Percentiles rank a stretch among this genome's conserved stretches.
These are phyloP conservation scores for Pseudogymnoascus sp. DNA, from an alignment of 2,329 filamentous ascomycete species.

Conservation along the genomic window DNA sequence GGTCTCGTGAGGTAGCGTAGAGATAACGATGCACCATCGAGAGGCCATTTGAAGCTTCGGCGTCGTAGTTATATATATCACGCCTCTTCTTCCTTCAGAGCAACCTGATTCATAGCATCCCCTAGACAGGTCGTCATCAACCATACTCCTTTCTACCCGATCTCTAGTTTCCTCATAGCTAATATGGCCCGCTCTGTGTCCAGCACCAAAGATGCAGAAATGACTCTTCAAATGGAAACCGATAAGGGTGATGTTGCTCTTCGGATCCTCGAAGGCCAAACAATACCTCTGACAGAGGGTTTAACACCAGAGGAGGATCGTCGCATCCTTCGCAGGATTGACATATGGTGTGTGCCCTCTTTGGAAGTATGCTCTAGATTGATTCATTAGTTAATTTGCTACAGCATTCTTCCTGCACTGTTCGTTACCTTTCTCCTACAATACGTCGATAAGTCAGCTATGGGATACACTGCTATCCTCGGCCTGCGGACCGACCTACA, in stretches of 20 bases:
- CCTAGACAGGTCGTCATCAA: background rate
- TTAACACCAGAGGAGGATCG: constrained; percentile 6
- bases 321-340: constrained; percentile 10
- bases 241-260: background rate
- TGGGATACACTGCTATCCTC: background rate
- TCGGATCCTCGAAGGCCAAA: background rate
- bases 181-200: background rate
- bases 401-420: constrained; percentile 9
- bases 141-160: background rate
- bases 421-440: constrained; percentile 6
- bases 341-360: background rate
- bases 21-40: background rate
- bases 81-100: background rate
- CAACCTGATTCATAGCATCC: background rate
- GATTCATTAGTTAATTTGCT: background rate
- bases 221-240: background rate
- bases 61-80: background rate
- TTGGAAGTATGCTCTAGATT: background rate
- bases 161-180: background rate
- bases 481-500: constrained; percentile 23
- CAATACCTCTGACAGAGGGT: background rate
- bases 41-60: background rate
- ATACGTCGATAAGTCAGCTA: constrained; percentile 5
- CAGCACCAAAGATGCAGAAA: background rate
- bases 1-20: background rate